Base-by-base conservation (phyloP, 371 early-diverging fungal genomes). In the Rhizopus delemar region DNA sequence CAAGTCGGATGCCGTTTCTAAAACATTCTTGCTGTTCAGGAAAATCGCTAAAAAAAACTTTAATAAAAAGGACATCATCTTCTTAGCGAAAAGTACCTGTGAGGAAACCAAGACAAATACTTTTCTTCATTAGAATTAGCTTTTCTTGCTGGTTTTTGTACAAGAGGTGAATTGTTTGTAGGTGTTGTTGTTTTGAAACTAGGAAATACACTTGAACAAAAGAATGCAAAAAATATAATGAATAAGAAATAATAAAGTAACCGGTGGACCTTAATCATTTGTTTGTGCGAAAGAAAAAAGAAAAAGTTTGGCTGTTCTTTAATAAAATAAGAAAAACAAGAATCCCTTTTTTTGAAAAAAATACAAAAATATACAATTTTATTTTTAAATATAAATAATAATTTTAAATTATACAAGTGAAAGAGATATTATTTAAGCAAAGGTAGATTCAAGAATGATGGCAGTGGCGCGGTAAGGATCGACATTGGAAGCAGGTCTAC, bases 401-500 rank as follows among this genome's bases (percentile, higher is more conserved):
- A 22, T 22, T 22, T 22, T 22, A 22, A 22, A 22, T 22, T 22
- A 22, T 22, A 22, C 22, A 22, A 39, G 39, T 9, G 39, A 39
- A 39, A 31, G 38, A 32, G 41, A 39, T 9, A 39, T 9, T 7
- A 43, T 43, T 29, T 48, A 48, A 29, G 48, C 48, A 22, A 78
- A 75, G 28, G 78, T 77, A 41, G 84, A 71, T 62, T 83, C 79
- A 46, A 82, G 73, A 62, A 85, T 75, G 69, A 84, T 78, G 36
- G 60, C 71, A 36, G 86, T 86, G 41, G 84, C 86, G 46, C 74
- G 73, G 68, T 86, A 86, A 50, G 86, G 84, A 64, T 86, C 84
- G 53, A 84, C 83, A 74, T 86, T 86, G 57, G 83, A 83, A 53
- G 86, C 86, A 53, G 86, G 86, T 31, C 86, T 68, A 56, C 85